phyloP scores from a whole-genome alignment of 1,284 basidiomycete genomes.

The Athelia sp. region DNA sequence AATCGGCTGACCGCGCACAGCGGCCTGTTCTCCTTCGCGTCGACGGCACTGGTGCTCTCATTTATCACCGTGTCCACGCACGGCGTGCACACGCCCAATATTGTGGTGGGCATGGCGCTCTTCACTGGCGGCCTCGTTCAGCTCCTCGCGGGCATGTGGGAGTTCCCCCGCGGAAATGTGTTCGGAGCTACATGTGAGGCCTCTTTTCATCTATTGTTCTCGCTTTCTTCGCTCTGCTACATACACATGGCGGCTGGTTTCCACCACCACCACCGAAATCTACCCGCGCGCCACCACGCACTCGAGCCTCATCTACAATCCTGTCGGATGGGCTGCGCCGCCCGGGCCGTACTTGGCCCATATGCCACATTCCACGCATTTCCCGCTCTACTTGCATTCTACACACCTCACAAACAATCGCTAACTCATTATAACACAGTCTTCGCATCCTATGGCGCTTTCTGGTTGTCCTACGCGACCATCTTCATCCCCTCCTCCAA shows the following conservation, averaged over 20 bases:
- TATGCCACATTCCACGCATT: not conserved
- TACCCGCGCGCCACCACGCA: too few relatives aligned
- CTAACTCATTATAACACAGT: conserved; percentile 56
- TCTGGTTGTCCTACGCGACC: conserved; percentile 76
- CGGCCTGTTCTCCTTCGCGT: conserved; percentile 71
- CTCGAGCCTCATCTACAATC: too few relatives aligned
- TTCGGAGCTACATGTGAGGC: conserved; percentile 68
- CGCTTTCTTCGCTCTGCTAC: too few relatives aligned
- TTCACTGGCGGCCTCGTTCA: conserved; percentile 83
- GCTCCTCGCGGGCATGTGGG: conserved; percentile 74
- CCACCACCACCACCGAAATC: too few relatives aligned
- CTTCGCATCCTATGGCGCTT: conserved; percentile 67
- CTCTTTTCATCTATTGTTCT: not conserved
- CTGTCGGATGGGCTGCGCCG: too few relatives aligned
- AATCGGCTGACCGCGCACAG: conserved; percentile 19
- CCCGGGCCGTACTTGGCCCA: too few relatives aligned
- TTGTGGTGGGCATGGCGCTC: conserved; percentile 81
- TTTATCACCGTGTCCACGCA: conserved; percentile 58
- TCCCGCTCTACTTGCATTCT: conserved; percentile 49
- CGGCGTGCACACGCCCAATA: conserved; percentile 54
- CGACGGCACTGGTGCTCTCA: conserved; percentile 69
- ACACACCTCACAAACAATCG: conserved; percentile 77
- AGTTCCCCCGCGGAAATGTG: conserved; percentile 71
- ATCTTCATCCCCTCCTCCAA: conserved; percentile 62
- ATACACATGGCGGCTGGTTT: too few relatives aligned